Evolutionary conservation across 2,329 filamentous ascomycete genomes (phyloP).

Genomic region (Arthrobotrys sphaeroides): DNA sequence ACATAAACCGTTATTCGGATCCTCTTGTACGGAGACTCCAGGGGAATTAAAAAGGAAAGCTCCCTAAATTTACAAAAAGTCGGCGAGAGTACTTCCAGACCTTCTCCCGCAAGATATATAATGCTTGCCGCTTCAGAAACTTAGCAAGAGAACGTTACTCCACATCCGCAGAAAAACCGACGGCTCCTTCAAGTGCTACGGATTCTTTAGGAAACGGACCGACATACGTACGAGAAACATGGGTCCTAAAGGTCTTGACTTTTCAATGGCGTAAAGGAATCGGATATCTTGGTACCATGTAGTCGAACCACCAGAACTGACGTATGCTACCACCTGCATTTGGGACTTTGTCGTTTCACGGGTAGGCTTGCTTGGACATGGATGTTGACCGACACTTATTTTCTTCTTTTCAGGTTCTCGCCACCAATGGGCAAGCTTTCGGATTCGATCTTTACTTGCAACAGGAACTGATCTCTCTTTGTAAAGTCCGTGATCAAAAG

Average conservation of each 20-base stretch:
- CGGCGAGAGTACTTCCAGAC: not conserved
- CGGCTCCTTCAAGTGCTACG: not conserved
- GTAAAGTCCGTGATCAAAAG: too few relatives aligned
- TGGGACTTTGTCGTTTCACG: slow-evolving; percentile 9
- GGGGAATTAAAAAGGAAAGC: not conserved
- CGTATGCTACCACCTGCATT: slow-evolving; percentile 30
- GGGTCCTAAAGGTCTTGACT: not conserved
- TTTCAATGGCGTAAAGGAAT: slow-evolving; percentile 23
- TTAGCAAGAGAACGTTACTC: not conserved
- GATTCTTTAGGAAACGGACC: not conserved
- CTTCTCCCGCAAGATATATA: slow-evolving; percentile 14
- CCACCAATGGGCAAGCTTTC: not conserved
- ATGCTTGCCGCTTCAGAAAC: not conserved
- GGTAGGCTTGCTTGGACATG: not conserved
- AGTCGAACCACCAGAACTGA: slow-evolving; percentile 1
- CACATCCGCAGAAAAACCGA: not conserved
- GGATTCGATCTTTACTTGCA: not conserved
- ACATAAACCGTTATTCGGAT: too few relatives aligned
- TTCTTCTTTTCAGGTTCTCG: not conserved
- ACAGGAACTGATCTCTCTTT: too few relatives aligned
- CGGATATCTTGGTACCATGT: not conserved
- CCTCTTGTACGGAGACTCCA: not conserved
- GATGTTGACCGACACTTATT: not conserved
- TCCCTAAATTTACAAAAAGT: not conserved
- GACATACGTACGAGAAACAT: not conserved